Base-by-base conservation (phyloP, 2,329 filamentous ascomycete genomes). In the Cyphellophora europaea region DNA sequence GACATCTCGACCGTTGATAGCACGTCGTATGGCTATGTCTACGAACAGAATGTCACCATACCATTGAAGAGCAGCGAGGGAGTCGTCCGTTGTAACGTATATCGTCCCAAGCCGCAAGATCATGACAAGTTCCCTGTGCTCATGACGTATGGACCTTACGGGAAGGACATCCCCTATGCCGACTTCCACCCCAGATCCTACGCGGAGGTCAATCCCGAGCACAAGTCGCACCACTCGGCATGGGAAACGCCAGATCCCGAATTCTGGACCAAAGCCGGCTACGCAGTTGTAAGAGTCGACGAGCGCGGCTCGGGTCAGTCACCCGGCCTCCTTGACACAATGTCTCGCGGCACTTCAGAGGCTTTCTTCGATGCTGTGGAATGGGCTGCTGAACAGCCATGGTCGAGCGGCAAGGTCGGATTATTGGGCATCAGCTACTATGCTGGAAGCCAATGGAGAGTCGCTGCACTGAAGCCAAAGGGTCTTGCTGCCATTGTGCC, bases 121-220 rank as follows among this genome's bases (percentile, higher is more conserved):
- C 61, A 53, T 41, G 61, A 29, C 8, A 65, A 47, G 45, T 38
- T 36, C 29, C 79, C 80, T 0, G 77, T 81, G 0, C 52, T 84
- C 6, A 72, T 80, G 3, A 83, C 79, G 0, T 84, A 83, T 43
- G 78, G 78, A 0, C 80, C 80, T 0, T 84, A 84, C 43, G 79
- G 79, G 29, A 84, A 85, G 47, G 79, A 25, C 21, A 25, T 25
- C 19, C 13, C 17, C 21, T 35, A 16, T 35, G 14, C 19, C 12
- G n/a, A 25, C 41, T 74, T 74, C 49, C 60, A 67, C 35, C 45
- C 58, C 2, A 61, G 66, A 36, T 72, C 69, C 2, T 74, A 53
- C 58, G 45, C 48, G 28, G 64, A 74, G 39, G 65, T 75, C 3
- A 71, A 71, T 37, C 61, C 66, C 0, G 59, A 66, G 41, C 72